phyloP scores from a whole-genome alignment of 2,329 filamentous ascomycete species.

The Thelonectria olida region DNA sequence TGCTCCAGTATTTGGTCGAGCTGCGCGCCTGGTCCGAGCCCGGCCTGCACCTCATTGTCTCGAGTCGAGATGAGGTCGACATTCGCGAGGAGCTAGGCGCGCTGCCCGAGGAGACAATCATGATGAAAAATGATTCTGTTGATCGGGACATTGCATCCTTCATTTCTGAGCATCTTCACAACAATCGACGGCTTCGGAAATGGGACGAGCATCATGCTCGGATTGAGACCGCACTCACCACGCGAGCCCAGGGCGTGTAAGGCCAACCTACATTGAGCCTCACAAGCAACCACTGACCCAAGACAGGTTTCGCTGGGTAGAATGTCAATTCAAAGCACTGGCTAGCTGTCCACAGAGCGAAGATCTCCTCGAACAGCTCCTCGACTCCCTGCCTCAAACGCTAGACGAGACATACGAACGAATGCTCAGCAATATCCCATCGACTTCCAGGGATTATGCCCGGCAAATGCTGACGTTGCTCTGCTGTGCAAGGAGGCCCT shows the following conservation, averaged over 20 bases:
- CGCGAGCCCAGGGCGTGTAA: conserved; percentile 14
- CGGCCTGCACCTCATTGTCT: conserved; percentile 43
- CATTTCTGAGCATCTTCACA: conserved; percentile 11
- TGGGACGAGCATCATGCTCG: conserved; percentile 9
- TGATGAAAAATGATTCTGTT: conserved; percentile 14
- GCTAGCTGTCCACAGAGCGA: conserved; percentile 16
- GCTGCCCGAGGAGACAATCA: conserved; percentile 20
- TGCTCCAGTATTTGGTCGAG: conserved; percentile 38
- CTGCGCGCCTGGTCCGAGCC: conserved; percentile 35
- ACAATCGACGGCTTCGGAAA: conserved; percentile 14
- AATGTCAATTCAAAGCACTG: conserved; percentile 32
- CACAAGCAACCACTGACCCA: neutral
- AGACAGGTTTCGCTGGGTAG: conserved; percentile 37
- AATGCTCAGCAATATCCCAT: conserved; percentile 14
- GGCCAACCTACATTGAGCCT: neutral
- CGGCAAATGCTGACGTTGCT: conserved; percentile 6
- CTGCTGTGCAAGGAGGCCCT: conserved; percentile 8
- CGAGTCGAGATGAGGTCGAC: conserved; percentile 45
- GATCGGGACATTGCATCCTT: neutral
- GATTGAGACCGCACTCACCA: conserved; percentile 11
- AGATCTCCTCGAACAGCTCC: conserved; percentile 33
- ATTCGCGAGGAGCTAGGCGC: conserved; percentile 38
- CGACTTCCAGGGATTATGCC: neutral
- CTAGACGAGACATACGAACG: conserved; percentile 42
- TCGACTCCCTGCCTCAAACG: conserved; percentile 36